Evolutionary conservation across 2,329 filamentous ascomycete genomes (phyloP).

Genomic region (Pseudophaeomoniella oleicola): DNA sequence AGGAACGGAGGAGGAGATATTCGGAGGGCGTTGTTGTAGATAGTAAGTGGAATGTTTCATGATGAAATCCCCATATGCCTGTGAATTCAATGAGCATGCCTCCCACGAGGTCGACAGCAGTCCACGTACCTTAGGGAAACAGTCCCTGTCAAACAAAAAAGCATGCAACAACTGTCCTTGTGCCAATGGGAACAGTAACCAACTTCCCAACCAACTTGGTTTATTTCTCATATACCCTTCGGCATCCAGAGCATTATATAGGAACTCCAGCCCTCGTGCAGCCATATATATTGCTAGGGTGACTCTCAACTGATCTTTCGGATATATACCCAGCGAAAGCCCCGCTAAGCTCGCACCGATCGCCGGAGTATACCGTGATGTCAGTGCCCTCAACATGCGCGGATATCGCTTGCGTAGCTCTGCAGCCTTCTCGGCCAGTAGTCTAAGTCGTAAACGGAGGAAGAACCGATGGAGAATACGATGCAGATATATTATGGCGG

Average conservation of each 20-base stretch:
- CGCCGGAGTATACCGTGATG: conserved; percentile 70
- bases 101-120: conserved; percentile 14
- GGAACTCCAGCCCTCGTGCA: conserved; percentile 70
- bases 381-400: conserved; percentile 56
- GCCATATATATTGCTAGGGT: conserved; percentile 70
- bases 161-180: conserved; percentile 65
- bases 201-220: conserved; percentile 76
- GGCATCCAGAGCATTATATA: conserved; percentile 70
- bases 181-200: conserved; percentile 64
- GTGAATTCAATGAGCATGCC: conserved; percentile 18
- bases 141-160: conserved; percentile 62
- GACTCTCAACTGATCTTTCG: conserved; percentile 53
- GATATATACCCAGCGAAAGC: conserved; percentile 66
- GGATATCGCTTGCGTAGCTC: conserved; percentile 78
- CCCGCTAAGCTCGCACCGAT: conserved; percentile 83
- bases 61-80: conserved; percentile 51
- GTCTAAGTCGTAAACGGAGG: conserved; percentile 57
- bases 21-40: conserved; percentile 55
- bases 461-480: conserved; percentile 85
- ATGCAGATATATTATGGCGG: conserved; percentile 75
- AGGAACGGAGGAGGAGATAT: conserved; percentile 48
- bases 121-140: conserved; percentile 44
- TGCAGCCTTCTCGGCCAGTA: conserved; percentile 65
- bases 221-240: conserved; percentile 52
- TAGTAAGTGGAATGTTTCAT: conserved; percentile 61